Conservation (phyloP, 2,329 filamentous ascomycete genomes). For the Paradendryphiella salina region DNA sequence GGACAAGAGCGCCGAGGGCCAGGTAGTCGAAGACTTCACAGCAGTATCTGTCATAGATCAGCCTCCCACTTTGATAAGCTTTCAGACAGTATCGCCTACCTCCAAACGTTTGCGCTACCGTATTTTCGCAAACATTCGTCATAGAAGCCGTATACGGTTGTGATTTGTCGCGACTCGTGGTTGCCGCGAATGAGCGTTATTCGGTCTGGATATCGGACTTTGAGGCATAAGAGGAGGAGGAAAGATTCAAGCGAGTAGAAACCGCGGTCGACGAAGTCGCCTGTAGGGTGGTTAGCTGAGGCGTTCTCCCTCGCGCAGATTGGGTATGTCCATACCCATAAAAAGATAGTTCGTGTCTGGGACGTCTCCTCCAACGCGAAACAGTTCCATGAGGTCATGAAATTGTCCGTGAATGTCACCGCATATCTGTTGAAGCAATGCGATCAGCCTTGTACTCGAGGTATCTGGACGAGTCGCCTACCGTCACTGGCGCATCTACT, state of each 20-base stretch:
- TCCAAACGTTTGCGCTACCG: slow-evolving; percentile 94
- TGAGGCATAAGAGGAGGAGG: slow-evolving; percentile 89
- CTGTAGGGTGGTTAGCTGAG: slow-evolving; percentile 49
- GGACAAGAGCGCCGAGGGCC: slow-evolving; percentile 82
- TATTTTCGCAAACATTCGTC: slow-evolving; percentile 78
- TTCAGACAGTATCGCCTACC: slow-evolving; percentile 7
- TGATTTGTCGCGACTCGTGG: slow-evolving; percentile 95
- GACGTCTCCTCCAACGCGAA: slow-evolving; percentile 88
- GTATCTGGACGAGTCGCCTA: slow-evolving; percentile 48
- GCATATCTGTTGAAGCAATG: slow-evolving; percentile 53
- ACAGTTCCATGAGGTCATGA: slow-evolving; percentile 95
- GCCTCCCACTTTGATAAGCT: background rate
- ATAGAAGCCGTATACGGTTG: slow-evolving; percentile 90
- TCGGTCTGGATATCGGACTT: slow-evolving; percentile 95
- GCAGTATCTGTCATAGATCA: slow-evolving; percentile 61
- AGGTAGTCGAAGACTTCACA: slow-evolving; percentile 98
- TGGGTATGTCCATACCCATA: slow-evolving; percentile 66
- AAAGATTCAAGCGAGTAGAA: slow-evolving; percentile 99
- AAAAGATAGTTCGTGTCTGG: slow-evolving; percentile 97
- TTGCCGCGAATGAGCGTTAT: slow-evolving; percentile 96
- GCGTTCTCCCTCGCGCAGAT: background rate
- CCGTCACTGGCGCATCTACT: slow-evolving; percentile 91
- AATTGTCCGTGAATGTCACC: slow-evolving; percentile 97
- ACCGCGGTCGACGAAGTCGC: slow-evolving; percentile 95
- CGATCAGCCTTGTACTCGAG: slow-evolving; percentile 7